A percentile compares a stretch with the other conserved stretches of the same genome.
These are phyloP conservation scores for Sphaerosporella brunnea DNA, from an alignment of 495 filamentous ascomycete genomes.

Conservation along the genomic window DNA sequence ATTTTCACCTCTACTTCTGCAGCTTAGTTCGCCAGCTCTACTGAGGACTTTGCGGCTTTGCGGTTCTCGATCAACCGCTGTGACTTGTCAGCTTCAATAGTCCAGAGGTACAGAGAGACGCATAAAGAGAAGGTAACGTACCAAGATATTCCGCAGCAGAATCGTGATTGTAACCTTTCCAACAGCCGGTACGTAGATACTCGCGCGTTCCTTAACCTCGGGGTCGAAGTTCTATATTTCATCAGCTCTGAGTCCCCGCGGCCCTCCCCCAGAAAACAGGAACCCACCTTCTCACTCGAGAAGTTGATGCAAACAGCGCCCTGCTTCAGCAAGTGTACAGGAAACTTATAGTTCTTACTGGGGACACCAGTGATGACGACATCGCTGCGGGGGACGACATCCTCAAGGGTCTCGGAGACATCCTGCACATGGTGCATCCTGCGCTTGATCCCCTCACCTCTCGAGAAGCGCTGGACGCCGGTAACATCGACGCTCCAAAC, in stretches of 20 bases:
- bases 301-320: slow-evolving; percentile 96
- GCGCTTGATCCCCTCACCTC: slow-evolving; percentile 68
- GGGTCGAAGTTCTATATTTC: slow-evolving; percentile 62
- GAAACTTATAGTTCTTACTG: slow-evolving; percentile 67
- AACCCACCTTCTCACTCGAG: slow-evolving; percentile 79
- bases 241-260: neutral
- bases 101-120: neutral
- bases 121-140: neutral
- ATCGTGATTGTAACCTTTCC: slow-evolving; percentile 95
- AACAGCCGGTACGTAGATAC: slow-evolving; percentile 92
- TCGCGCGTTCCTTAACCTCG: slow-evolving; percentile 77
- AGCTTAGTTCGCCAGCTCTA: neutral
- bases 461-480: slow-evolving; percentile 78
- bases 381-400: slow-evolving; percentile 72
- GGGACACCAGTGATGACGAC: slow-evolving; percentile 94
- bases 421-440: slow-evolving; percentile 68
- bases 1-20: neutral
- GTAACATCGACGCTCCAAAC: slow-evolving; percentile 90
- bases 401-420: slow-evolving; percentile 52
- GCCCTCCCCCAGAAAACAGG: too few species aligned
- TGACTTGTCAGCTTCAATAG: neutral
- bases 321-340: slow-evolving; percentile 59
- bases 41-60: neutral
- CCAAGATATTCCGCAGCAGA: slow-evolving; percentile 49
- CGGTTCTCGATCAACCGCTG: slow-evolving; percentile 7